Evolutionary conservation across 1,284 basidiomycete species (phyloP).

Genomic region (Heterobasidion irregulare): DNA sequence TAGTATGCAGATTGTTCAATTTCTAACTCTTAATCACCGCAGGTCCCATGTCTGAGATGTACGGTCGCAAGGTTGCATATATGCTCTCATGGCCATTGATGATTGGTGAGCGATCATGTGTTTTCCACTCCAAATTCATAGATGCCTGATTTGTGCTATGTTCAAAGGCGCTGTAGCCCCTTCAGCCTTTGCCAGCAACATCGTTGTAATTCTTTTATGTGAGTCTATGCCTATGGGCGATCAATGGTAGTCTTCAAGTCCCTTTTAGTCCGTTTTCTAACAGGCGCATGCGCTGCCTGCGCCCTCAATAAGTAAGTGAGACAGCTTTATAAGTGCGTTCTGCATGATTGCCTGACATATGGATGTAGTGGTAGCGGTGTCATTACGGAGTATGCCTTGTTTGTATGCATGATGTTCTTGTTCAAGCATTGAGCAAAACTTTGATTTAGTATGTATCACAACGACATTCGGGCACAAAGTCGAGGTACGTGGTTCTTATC

Average conservation of each 20-base stretch:
- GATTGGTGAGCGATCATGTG: constrained; percentile 9
- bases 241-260: not conserved
- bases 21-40: not conserved
- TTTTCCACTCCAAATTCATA: not conserved
- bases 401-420: not conserved
- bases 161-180: constrained; percentile 8
- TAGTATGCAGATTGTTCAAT: not conserved
- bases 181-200: constrained; percentile 14
- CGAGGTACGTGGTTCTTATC: not conserved
- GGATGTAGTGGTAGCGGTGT: constrained; percentile 1
- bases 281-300: constrained; percentile 12
- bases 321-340: not conserved
- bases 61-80: constrained; percentile 15
- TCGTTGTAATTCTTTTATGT: constrained; percentile 15
- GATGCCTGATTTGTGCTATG: not conserved
- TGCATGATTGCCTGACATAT: not conserved
- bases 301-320: constrained; percentile 13
- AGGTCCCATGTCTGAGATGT: constrained; percentile 19
- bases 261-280: constrained; percentile 12
- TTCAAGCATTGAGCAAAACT: not conserved
- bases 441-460: constrained; percentile 4
- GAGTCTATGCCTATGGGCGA: not conserved
- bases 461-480: constrained; percentile 1
- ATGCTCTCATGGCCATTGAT: constrained; percentile 17
- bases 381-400: constrained; percentile 1